Conservation (phyloP, 1,139 yeast species). For the Yamadazyma sp. region DNA sequence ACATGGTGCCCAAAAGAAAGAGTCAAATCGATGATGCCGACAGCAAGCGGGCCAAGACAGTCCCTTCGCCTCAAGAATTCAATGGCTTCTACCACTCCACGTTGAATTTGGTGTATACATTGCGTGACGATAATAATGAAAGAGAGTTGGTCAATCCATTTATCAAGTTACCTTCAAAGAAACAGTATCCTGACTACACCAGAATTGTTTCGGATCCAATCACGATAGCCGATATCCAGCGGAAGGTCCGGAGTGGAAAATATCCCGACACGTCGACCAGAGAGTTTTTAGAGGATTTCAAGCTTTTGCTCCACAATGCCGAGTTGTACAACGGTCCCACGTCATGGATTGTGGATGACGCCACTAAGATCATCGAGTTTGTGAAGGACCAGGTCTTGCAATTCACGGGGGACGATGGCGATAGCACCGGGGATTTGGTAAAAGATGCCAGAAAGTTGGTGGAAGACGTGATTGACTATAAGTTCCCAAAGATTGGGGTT, state of each 20-base stretch:
- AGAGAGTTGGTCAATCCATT: slow-evolving; percentile 52
- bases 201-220: slow-evolving; percentile 64
- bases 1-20: slow-evolving; percentile 31
- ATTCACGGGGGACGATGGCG: slow-evolving; percentile 18
- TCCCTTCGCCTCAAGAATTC: slow-evolving; percentile 22
- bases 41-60: slow-evolving; percentile 12
- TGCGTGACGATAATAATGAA: slow-evolving; percentile 34
- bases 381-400: slow-evolving; percentile 43
- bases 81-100: slow-evolving; percentile 28
- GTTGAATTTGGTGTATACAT: slow-evolving; percentile 22
- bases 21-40: slow-evolving; percentile 12
- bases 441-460: slow-evolving; percentile 26
- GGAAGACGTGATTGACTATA: slow-evolving; percentile 41
- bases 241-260: slow-evolving; percentile 36
- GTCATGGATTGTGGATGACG: slow-evolving; percentile 61
- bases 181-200: slow-evolving; percentile 81
- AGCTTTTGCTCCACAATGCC: slow-evolving; percentile 60
- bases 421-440: slow-evolving; percentile 19
- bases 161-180: slow-evolving; percentile 68
- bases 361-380: slow-evolving; percentile 40
- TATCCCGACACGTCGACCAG: slow-evolving; percentile 28
- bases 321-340: slow-evolving; percentile 58
- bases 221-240: slow-evolving; percentile 63
- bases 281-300: slow-evolving; percentile 56
- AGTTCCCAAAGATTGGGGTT: slow-evolving; percentile 42